Conservation (phyloP, 305 asterid genomes). For the Rubia balearica region DNA sequence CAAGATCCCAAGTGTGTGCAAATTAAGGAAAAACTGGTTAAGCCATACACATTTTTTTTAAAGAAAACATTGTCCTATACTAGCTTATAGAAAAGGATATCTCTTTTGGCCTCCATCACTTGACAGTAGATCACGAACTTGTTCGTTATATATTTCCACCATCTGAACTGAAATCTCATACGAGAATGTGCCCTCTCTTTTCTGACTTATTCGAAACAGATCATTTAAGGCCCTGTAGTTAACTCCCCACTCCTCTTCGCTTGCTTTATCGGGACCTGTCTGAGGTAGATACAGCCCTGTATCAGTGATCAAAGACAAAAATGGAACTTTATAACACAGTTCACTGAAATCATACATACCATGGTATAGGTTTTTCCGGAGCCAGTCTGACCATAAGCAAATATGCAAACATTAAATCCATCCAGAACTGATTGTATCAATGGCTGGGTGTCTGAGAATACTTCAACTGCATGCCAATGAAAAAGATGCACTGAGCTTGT, state of each 20-base stretch:
- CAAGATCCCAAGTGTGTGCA: conserved; percentile 39
- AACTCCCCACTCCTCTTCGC: conserved; percentile 37
- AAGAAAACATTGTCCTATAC: neutral
- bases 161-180: conserved; percentile 35
- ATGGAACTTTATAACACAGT: neutral
- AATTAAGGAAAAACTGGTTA: conserved; percentile 34
- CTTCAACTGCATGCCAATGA: conserved; percentile 49
- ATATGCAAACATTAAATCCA: conserved; percentile 86
- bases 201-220: conserved; percentile 30
- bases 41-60: too few species aligned
- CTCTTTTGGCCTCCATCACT: conserved; percentile 25
- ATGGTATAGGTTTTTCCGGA: conserved; percentile 92
- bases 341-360: conserved; percentile 34
- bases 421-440: conserved; percentile 83
- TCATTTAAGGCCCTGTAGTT: conserved; percentile 36
- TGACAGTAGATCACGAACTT: conserved; percentile 36
- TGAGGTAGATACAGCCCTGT: conserved; percentile 13
- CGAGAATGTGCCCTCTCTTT: conserved; percentile 23
- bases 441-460: conserved; percentile 72
- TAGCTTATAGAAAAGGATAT: conserved; percentile 25
- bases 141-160: conserved; percentile 36
- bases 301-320: conserved; percentile 3
- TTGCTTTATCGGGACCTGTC: conserved; percentile 33
- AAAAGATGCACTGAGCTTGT: conserved; percentile 8
- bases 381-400: conserved; percentile 97